phyloP scores from a whole-genome alignment of 176 grass and related monocot genomes.

The Tillandsia leiboldiana region DNA sequence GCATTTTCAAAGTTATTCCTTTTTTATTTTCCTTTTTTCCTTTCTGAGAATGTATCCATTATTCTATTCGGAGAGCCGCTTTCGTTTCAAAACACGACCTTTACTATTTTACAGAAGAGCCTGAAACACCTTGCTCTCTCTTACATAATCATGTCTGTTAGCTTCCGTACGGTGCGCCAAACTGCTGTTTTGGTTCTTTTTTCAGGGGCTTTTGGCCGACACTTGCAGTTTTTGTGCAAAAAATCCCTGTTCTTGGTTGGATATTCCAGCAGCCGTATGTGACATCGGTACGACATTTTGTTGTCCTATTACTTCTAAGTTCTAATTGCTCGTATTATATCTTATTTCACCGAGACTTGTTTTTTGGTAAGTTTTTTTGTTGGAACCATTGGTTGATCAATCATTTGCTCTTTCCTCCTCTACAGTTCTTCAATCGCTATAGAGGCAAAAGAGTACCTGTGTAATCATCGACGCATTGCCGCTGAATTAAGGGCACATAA shows the following conservation, averaged over 20 bases:
- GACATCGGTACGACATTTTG: conserved; percentile 44
- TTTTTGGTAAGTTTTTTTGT: background rate
- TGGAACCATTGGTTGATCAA: background rate
- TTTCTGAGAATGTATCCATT: background rate
- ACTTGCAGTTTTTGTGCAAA: conserved; percentile 66
- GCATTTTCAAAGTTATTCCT: no score
- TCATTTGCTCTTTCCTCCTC: background rate
- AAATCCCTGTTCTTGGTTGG: conserved; percentile 54
- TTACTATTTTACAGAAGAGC: background rate
- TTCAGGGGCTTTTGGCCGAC: conserved; percentile 80
- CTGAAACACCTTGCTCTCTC: background rate
- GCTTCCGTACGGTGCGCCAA: background rate
- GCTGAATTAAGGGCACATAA: background rate
- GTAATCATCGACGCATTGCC: conserved; percentile 8
- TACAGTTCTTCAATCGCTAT: conserved; percentile 38
- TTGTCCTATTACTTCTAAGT: background rate
- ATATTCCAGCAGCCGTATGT: conserved; percentile 77
- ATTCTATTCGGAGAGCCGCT: no score
- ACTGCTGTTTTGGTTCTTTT: conserved; percentile 21
- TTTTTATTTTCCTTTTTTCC: no score
- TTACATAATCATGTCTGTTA: background rate
- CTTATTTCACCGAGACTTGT: background rate
- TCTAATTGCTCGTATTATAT: background rate
- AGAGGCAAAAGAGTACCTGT: conserved; percentile 57
- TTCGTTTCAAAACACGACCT: no score